phyloP scores from a whole-genome alignment of 108 stramenopile species.

The Asterionellopsis glacialis region DNA sequence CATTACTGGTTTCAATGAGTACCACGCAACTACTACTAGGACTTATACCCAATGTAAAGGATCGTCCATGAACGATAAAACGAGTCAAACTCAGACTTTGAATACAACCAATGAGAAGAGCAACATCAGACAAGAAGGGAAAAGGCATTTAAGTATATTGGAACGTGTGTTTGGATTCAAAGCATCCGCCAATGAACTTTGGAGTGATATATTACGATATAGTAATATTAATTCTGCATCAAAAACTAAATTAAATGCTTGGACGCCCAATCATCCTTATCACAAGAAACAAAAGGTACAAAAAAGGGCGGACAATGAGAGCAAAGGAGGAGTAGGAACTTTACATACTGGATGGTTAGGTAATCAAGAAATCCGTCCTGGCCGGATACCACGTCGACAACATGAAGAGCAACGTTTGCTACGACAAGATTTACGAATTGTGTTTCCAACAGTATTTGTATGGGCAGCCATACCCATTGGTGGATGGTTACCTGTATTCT shows the following conservation, averaged over 20 bases:
- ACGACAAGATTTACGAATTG: slow-evolving; percentile 4
- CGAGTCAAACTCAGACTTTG: too few species aligned
- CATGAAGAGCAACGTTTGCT: slow-evolving; percentile 14
- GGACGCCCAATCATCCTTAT: slow-evolving; percentile 6
- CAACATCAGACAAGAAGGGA: slow-evolving; percentile 9
- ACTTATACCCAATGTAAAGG: too few species aligned
- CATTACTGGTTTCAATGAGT: too few species aligned
- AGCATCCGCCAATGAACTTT: slow-evolving; percentile 10
- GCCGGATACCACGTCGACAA: slow-evolving; percentile 17
- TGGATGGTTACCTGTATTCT: slow-evolving; percentile 12
- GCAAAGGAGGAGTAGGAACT: too few species aligned
- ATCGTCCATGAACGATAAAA: too few species aligned
- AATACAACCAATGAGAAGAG: too few species aligned
- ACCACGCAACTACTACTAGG: too few species aligned
- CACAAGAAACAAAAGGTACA: neutral
- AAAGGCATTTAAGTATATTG: slow-evolving; percentile 1
- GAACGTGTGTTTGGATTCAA: slow-evolving; percentile 11
- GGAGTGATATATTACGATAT: slow-evolving; percentile 4
- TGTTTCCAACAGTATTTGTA: slow-evolving; percentile 11
- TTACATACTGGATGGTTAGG: neutral
- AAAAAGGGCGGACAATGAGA: too few species aligned
- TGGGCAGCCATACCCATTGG: slow-evolving; percentile 15
- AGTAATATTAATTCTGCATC: slow-evolving; percentile 14
- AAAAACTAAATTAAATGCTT: slow-evolving; percentile 15
- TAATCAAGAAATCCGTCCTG: neutral